Percentiles rank a stretch among this genome's conserved stretches.
These are phyloP conservation scores for Saccharomycopsis amapae DNA, from an alignment of 805 yeast genomes.

Conservation along the genomic window DNA sequence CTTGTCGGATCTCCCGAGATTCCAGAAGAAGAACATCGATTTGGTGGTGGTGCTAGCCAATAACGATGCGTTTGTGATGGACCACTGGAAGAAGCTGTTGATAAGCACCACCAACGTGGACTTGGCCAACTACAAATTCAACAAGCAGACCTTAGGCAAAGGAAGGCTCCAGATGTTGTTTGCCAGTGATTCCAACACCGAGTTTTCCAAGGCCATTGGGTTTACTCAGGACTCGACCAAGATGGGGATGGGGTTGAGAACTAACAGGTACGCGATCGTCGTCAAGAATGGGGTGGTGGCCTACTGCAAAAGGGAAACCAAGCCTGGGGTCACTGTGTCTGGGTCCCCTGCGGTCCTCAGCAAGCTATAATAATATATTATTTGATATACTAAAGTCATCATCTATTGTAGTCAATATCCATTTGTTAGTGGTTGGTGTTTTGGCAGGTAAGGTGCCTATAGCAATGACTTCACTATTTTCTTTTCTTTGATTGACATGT, in stretches of 20 bases:
- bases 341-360: conserved; percentile 30
- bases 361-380: conserved; percentile 28
- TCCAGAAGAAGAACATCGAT: conserved; percentile 56
- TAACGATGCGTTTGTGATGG: conserved; percentile 64
- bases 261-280: conserved; percentile 66
- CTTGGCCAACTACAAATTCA: neutral
- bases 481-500: no score
- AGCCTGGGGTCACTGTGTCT: conserved; percentile 32
- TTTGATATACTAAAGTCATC: no score
- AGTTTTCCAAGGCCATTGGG: conserved; percentile 54
- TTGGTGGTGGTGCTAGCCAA: conserved; percentile 55
- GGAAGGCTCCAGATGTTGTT: conserved; percentile 35
- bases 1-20: conserved; percentile 41
- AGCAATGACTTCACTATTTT: no score
- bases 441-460: no score
- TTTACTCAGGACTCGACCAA: conserved; percentile 47
- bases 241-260: conserved; percentile 50
- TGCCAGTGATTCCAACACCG: conserved; percentile 60
- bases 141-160: conserved; percentile 26
- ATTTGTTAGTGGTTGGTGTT: no score
- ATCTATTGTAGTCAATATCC: no score
- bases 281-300: conserved; percentile 50
- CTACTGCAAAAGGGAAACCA: conserved; percentile 36
- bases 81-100: conserved; percentile 58
- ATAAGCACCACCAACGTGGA: neutral